These are phyloP conservation scores for Acacia acuminata DNA, from an alignment of 306 rosid species.

Conservation along the genomic window DNA sequence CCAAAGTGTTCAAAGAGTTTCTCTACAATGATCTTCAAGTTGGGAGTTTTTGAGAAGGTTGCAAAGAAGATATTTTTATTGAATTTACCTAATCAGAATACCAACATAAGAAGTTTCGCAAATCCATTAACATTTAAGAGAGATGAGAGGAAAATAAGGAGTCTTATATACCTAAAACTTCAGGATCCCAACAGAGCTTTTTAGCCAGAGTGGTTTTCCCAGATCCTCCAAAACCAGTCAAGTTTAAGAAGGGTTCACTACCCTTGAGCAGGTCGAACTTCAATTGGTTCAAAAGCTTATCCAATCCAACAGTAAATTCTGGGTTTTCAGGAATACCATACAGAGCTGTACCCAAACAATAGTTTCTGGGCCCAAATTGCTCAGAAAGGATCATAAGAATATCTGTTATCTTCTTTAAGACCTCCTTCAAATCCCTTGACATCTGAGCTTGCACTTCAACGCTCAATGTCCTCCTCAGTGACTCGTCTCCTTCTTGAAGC, in stretches of 20 bases:
- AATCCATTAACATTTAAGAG: background rate
- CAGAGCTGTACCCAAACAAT: background rate
- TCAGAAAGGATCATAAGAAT: background rate
- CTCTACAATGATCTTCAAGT: constrained; percentile 48
- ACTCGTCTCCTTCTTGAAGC: background rate
- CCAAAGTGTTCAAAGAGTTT: constrained; percentile 43
- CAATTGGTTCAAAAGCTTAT: constrained; percentile 33
- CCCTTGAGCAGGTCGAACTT: constrained; percentile 41
- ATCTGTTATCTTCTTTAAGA: background rate
- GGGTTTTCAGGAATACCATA: constrained; percentile 46
- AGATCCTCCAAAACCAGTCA: constrained; percentile 70
- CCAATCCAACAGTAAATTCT: constrained; percentile 49
- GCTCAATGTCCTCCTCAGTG: constrained; percentile 9
- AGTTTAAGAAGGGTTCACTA: constrained; percentile 29
- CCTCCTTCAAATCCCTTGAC: constrained; percentile 35
- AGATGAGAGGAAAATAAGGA: background rate
- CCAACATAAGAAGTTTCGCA: constrained; percentile 22
- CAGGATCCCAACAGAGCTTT: constrained; percentile 50
- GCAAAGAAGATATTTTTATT: constrained; percentile 51
- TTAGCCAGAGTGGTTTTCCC: constrained; percentile 63
- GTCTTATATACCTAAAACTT: constrained; percentile 43
- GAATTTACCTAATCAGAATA: constrained; percentile 48
- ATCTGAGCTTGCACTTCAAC: constrained; percentile 24
- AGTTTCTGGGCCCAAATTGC: background rate
- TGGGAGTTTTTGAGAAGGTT: constrained; percentile 42